Evolutionary conservation across 345 rosid species (phyloP).

Genomic region (Abelmoschus esculentus): DNA sequence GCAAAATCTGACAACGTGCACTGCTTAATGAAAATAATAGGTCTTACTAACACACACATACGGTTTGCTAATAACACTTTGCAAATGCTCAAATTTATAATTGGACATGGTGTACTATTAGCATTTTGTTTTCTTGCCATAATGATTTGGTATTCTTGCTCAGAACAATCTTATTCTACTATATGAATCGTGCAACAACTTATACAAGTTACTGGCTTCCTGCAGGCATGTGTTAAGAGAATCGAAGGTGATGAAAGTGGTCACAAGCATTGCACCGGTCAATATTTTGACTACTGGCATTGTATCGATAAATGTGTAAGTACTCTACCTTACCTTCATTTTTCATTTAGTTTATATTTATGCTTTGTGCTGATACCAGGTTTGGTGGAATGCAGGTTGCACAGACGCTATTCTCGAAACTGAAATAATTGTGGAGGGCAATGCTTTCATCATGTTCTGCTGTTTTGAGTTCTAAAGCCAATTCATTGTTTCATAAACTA

Average conservation of each 20-base stretch:
- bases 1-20: neutral
- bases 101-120: neutral
- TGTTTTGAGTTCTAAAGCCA: neutral
- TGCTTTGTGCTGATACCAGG: neutral
- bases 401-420: conserved; percentile 39
- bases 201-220: neutral
- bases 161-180: neutral
- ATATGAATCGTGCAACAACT: neutral
- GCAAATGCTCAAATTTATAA: neutral
- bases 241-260: conserved; percentile 75
- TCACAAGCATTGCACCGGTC: conserved; percentile 91
- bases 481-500: neutral
- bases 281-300: conserved; percentile 74
- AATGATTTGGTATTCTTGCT: neutral
- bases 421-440: conserved; percentile 32
- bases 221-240: conserved; percentile 85
- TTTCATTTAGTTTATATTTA: neutral
- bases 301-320: conserved; percentile 87
- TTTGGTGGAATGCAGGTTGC: conserved; percentile 50
- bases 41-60: neutral
- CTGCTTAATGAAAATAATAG: neutral
- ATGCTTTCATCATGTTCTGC: neutral
- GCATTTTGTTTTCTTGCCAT: neutral
- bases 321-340: neutral
- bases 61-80: neutral